Evolutionary conservation across 495 filamentous ascomycete genomes (phyloP).

Genomic region (Usnea hakonensis): DNA sequence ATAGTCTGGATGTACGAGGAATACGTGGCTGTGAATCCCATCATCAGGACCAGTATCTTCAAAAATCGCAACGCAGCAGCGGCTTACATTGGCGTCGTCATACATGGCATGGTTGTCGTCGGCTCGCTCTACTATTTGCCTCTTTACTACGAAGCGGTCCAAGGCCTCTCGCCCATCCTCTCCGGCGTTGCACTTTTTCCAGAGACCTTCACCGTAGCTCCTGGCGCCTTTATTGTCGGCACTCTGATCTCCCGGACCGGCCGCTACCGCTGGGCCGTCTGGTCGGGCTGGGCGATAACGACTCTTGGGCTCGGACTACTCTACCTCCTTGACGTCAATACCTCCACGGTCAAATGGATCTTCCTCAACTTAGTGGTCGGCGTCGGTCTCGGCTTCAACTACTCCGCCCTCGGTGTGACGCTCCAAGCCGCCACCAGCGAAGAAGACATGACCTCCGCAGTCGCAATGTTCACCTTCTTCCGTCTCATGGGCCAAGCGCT

Average conservation of each 20-base stretch:
- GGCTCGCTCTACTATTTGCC: constrained; percentile 54
- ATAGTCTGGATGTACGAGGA: constrained; percentile 43
- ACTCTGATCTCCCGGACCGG: constrained; percentile 41
- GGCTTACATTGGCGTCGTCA: constrained; percentile 39
- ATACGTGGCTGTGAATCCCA: constrained; percentile 34
- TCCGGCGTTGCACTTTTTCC: constrained; percentile 56
- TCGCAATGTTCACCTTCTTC: constrained; percentile 51
- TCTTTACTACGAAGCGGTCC: constrained; percentile 55
- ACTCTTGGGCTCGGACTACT: constrained; percentile 43
- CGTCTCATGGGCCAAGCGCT: constrained; percentile 50
- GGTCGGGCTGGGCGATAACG: constrained; percentile 47
- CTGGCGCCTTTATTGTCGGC: constrained; percentile 41
- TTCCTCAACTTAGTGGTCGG: constrained; percentile 46
- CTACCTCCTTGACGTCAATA: constrained; percentile 38
- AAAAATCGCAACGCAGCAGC: constrained; percentile 37
- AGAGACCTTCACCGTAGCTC: constrained; percentile 44
- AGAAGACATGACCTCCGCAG: constrained; percentile 46
- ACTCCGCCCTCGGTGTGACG: constrained; percentile 32
- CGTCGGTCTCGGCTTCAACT: constrained; percentile 34
- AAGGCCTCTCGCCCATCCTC: constrained; percentile 44
- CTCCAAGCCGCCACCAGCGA: constrained; percentile 45
- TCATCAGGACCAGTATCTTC: constrained; percentile 43
- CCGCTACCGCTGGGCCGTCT: constrained; percentile 46
- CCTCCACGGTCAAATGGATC: constrained; percentile 42
- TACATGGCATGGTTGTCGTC: constrained; percentile 46